These are phyloP conservation scores for Monascus purpureus DNA, from an alignment of 495 filamentous ascomycete genomes.

Conservation along the genomic window DNA sequence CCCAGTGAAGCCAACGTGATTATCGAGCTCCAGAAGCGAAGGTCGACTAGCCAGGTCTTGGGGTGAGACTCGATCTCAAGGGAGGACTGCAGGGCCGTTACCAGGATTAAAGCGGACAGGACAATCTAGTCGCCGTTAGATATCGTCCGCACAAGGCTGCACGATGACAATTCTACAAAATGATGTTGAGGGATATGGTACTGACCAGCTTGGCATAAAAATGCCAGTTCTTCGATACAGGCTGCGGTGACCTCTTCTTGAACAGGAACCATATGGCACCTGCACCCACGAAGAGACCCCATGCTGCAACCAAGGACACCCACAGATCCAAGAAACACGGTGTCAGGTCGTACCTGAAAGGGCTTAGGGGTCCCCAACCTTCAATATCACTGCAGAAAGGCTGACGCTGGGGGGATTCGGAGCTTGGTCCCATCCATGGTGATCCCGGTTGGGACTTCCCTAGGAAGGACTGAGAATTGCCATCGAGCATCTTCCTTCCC, in stretches of 20 bases:
- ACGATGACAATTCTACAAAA: no score
- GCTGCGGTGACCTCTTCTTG: slow-evolving; percentile 45
- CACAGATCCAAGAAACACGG: slow-evolving; percentile 90
- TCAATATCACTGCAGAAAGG: slow-evolving; percentile 75
- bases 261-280: slow-evolving; percentile 64
- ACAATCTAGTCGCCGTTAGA: slow-evolving; percentile 46
- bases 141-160: no score
- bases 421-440: slow-evolving; percentile 4
- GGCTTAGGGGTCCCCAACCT: slow-evolving; percentile 90
- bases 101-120: slow-evolving; percentile 51
- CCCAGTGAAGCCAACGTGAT: slow-evolving; percentile 62
- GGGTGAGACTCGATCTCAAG: slow-evolving; percentile 63
- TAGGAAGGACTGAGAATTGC: slow-evolving; percentile 28
- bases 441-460: slow-evolving; percentile 18
- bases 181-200: no score
- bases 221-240: slow-evolving; percentile 78
- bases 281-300: slow-evolving; percentile 61
- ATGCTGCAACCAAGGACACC: slow-evolving; percentile 60
- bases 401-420: slow-evolving; percentile 30
- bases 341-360: slow-evolving; percentile 76
- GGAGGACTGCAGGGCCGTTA: slow-evolving; percentile 56
- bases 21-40: slow-evolving; percentile 81
- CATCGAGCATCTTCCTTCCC: slow-evolving; percentile 28
- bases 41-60: slow-evolving; percentile 62
- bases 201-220: slow-evolving; percentile 85